Conservation (phyloP, 805 yeast genomes). For the Lachancea cidri region DNA sequence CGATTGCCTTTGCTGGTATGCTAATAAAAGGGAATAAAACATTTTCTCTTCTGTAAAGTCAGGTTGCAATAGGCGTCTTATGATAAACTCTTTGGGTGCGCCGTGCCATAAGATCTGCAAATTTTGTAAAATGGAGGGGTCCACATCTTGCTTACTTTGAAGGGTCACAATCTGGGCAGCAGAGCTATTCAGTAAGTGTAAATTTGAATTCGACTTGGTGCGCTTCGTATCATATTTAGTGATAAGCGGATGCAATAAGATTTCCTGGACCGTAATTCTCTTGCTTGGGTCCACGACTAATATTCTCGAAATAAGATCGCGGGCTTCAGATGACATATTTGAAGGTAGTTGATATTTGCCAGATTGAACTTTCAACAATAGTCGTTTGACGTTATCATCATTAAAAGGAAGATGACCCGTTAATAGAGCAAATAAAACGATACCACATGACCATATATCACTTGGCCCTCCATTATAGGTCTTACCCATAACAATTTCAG, state of each 20-base stretch:
- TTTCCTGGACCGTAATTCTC: conserved; percentile 64
- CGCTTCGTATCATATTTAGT: conserved; percentile 47
- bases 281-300: conserved; percentile 63
- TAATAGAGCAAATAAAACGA: conserved; percentile 68
- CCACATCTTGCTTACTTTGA: conserved; percentile 45
- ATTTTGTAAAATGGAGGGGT: conserved; percentile 67
- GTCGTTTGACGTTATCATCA: conserved; percentile 69
- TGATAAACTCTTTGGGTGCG: conserved; percentile 51
- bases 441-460: conserved; percentile 88
- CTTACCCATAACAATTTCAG: conserved; percentile 75
- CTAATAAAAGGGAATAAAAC: conserved; percentile 68
- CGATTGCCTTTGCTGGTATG: conserved; percentile 69
- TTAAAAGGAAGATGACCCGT: conserved; percentile 83
- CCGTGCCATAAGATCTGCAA: conserved; percentile 81
- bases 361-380: conserved; percentile 68
- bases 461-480: conserved; percentile 80
- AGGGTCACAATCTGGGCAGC: conserved; percentile 16
- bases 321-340: conserved; percentile 58
- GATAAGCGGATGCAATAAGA: conserved; percentile 73
- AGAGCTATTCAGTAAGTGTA: conserved; percentile 19
- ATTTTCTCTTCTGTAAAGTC: conserved; percentile 70
- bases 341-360: conserved; percentile 72
- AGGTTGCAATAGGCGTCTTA: conserved; percentile 48
- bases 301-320: conserved; percentile 60
- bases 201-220: conserved; percentile 28